Conservation (phyloP, 179 eudicot genomes). For the Actinidia arguta region DNA sequence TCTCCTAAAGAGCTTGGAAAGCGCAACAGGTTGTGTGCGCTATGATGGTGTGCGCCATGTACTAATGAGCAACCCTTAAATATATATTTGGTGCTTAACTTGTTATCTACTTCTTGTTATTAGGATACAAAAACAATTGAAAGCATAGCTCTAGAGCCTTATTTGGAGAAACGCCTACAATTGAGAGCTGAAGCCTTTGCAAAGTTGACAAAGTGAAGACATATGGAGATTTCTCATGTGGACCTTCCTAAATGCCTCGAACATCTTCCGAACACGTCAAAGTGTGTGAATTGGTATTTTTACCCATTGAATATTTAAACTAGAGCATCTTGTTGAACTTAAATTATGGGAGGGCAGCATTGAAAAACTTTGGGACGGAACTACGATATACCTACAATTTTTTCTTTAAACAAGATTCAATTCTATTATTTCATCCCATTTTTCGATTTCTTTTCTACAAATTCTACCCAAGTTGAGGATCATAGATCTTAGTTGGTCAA, state of each 20-base stretch:
- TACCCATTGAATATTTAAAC: constrained; percentile 12
- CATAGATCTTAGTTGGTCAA: not conserved
- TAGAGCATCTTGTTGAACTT: constrained; percentile 17
- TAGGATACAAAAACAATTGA: not conserved
- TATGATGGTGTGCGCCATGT: not conserved
- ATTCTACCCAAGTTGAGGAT: not conserved
- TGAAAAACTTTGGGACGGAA: constrained; percentile 17
- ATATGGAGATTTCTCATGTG: not conserved
- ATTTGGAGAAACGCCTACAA: not conserved
- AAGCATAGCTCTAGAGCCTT: not conserved
- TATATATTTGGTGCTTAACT: not conserved
- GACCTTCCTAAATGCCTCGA: not conserved
- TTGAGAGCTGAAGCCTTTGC: not conserved
- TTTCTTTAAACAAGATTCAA: not conserved
- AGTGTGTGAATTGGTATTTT: constrained; percentile 7
- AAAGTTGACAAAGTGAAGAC: not conserved
- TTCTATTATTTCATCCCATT: not conserved
- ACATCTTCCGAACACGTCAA: constrained; percentile 9
- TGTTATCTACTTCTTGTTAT: not conserved
- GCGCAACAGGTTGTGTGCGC: constrained; percentile 22
- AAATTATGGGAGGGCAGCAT: not conserved
- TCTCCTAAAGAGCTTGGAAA: constrained; percentile 12
- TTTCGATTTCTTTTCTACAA: not conserved
- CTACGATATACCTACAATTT: not conserved
- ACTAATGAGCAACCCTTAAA: not conserved